Percentiles rank a stretch among this genome's conserved stretches.
Evolutionary conservation across 192 early-diverging fungal species (phyloP).

Genomic region (Podochytrium sp.): DNA sequence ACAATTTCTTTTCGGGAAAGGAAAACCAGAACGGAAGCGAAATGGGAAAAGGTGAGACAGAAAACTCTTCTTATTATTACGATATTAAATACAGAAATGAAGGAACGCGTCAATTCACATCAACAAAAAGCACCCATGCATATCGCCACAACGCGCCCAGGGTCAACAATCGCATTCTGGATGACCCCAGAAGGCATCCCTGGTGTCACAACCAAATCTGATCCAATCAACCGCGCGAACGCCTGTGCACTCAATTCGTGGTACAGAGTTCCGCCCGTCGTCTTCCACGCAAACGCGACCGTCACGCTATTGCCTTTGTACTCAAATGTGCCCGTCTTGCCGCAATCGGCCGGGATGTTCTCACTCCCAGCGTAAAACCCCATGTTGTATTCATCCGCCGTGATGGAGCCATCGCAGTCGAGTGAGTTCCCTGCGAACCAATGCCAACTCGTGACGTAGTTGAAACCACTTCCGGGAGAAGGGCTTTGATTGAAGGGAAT

Average conservation of each 20-base stretch:
- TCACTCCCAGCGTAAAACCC: constrained; percentile 26
- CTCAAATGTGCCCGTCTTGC: constrained; percentile 17
- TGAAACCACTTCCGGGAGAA: not conserved
- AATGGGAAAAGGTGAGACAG: too few species aligned
- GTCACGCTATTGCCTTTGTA: constrained; percentile 26
- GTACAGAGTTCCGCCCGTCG: constrained; percentile 17
- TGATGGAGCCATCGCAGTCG: constrained; percentile 20
- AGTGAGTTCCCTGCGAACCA: constrained; percentile 8
- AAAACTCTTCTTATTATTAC: too few species aligned
- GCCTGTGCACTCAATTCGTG: constrained; percentile 20
- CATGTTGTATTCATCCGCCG: constrained; percentile 17
- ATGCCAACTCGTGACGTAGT: constrained; percentile 7
- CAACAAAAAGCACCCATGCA: too few species aligned
- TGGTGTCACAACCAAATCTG: too few species aligned
- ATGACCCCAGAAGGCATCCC: too few species aligned
- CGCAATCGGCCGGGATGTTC: constrained; percentile 9
- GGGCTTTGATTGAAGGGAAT: not conserved
- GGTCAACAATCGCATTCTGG: too few species aligned
- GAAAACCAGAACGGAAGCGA: too few species aligned
- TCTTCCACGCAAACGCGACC: constrained; percentile 27
- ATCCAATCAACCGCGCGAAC: constrained; percentile 22
- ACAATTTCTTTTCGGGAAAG: too few species aligned
- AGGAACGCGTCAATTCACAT: too few species aligned
- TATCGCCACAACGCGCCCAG: too few species aligned
- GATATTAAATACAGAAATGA: too few species aligned